Evolutionary conservation across 768 basidiomycete species (phyloP).

Genomic region (Amanita brunnescens): DNA sequence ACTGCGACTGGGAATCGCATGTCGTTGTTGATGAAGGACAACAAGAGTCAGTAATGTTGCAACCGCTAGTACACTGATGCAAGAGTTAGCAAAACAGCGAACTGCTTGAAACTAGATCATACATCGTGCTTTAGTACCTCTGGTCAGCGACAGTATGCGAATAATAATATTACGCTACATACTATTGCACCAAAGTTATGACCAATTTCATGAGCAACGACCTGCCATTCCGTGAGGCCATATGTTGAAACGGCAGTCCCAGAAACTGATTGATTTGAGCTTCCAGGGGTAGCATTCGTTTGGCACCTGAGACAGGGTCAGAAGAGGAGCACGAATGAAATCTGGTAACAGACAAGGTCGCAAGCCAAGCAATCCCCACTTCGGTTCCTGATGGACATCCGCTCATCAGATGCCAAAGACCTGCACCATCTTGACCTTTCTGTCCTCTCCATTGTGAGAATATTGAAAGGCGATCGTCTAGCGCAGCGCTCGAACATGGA

Average conservation of each 20-base stretch:
- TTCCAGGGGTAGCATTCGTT: conserved; percentile 32
- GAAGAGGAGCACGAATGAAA: background rate
- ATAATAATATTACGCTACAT: conserved; percentile 22
- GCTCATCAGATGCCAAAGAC: conserved; percentile 87
- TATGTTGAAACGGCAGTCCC: conserved; percentile 80
- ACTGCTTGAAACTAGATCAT: conserved; percentile 13
- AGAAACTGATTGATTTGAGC: conserved; percentile 45
- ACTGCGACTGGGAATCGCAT: conserved; percentile 60
- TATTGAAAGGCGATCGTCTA: conserved; percentile 65
- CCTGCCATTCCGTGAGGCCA: conserved; percentile 74
- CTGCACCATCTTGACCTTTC: conserved; percentile 64
- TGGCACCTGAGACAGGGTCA: conserved; percentile 37
- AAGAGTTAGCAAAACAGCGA: conserved; percentile 4
- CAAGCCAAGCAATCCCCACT: conserved; percentile 86
- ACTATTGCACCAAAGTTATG: conserved; percentile 89
- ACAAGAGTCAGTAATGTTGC: conserved; percentile 48
- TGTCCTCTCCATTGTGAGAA: conserved; percentile 79
- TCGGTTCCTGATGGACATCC: conserved; percentile 75
- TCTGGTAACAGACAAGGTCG: conserved; percentile 47
- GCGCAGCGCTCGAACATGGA: conserved; percentile 44
- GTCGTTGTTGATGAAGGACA: conserved; percentile 55
- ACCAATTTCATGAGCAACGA: conserved; percentile 75
- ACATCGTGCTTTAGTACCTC: conserved; percentile 45
- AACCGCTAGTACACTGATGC: conserved; percentile 54
- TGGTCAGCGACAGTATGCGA: conserved; percentile 9